Conservation (phyloP, 495 filamentous ascomycete species). For the Baudoinia panamericana region DNA sequence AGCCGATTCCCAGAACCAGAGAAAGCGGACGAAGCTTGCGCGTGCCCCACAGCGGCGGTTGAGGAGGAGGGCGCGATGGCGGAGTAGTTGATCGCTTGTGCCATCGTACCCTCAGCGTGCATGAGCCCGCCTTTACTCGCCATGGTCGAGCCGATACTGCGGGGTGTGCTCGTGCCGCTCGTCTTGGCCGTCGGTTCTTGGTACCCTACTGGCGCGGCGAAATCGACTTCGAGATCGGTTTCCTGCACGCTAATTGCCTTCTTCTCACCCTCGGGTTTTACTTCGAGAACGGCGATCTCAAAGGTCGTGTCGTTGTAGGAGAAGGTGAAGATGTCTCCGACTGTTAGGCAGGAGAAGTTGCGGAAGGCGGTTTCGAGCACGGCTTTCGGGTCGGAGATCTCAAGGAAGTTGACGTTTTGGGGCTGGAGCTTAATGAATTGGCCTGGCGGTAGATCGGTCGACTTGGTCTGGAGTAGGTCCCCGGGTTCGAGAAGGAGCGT, state of each 20-base stretch:
- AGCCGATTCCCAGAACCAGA: constrained; percentile 59
- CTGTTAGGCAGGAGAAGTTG: constrained; percentile 84
- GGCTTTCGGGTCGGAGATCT: constrained; percentile 95
- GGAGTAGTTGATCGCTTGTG: constrained; percentile 89
- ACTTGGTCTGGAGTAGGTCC: constrained; percentile 87
- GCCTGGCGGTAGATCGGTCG: constrained; percentile 78
- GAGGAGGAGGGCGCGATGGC: constrained; percentile 74
- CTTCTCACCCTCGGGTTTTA: constrained; percentile 67
- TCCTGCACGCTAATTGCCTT: constrained; percentile 82
- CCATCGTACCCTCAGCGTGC: constrained; percentile 74
- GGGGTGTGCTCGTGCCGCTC: constrained; percentile 52
- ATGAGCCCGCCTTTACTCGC: constrained; percentile 53
- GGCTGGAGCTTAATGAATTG: constrained; percentile 91
- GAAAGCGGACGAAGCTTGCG: constrained; percentile 67
- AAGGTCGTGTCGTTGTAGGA: constrained; percentile 87
- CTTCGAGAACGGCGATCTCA: constrained; percentile 82
- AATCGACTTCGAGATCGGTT: constrained; percentile 90
- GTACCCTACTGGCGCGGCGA: constrained; percentile 85
- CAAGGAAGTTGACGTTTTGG: constrained; percentile 79
- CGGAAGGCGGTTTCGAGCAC: constrained; percentile 92
- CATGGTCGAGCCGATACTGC: constrained; percentile 44
- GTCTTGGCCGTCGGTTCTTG: constrained; percentile 52
- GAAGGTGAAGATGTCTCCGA: constrained; percentile 88
- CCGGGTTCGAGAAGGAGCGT: constrained; percentile 76
- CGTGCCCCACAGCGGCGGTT: constrained; percentile 45